Base-by-base conservation (phyloP, 805 yeast genomes). In the Brettanomyces anomalus region DNA sequence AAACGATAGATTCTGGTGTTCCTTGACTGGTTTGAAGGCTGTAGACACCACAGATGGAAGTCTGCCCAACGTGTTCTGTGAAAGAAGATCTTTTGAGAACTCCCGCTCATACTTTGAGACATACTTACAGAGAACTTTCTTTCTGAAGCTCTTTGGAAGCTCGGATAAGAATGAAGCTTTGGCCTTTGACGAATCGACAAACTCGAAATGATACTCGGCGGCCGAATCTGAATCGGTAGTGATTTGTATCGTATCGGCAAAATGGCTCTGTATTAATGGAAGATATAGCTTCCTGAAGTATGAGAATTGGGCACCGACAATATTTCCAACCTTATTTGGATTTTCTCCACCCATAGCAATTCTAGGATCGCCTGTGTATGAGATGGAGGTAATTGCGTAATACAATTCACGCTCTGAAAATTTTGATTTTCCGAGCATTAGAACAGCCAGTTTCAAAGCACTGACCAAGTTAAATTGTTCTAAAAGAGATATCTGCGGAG, bases 361-460 rank as follows among this genome's bases (percentile, higher is more conserved):
- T 51, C 98, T 75, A 24, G 88, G 81, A 59, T 93, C 98, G 16
- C 98, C 98, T 60, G 79, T 65, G 57, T 93, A 93, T 17, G 96
- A 85, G 15, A 93, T 62, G 13, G 77, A 75, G 0, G 97, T 81
- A 37, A 93, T 82, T 49, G 78, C 79, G 54, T 75, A 77, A 64
- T 81, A 93, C 31, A 93, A 72, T 33, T 81, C 76, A 34, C 56
- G 55, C 47, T 66, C 56, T 13, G 64, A 64, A 13, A 59, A 46
- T 11, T 49, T 41, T 17, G 47, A 40, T 33, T 64, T 67, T 31
- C 71, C 70, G 18, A 80, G 59, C 18, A 85, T 56, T 37, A 84
- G 60, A 6, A 81, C 55, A 1, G 87, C 80, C 14, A 88, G 60
- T 10, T 87, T 71, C 40, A 89, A 74, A 5, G 95, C 97, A 44